Base-by-base conservation (phyloP, 805 yeast species). In the Schwanniomyces polymorphus region DNA sequence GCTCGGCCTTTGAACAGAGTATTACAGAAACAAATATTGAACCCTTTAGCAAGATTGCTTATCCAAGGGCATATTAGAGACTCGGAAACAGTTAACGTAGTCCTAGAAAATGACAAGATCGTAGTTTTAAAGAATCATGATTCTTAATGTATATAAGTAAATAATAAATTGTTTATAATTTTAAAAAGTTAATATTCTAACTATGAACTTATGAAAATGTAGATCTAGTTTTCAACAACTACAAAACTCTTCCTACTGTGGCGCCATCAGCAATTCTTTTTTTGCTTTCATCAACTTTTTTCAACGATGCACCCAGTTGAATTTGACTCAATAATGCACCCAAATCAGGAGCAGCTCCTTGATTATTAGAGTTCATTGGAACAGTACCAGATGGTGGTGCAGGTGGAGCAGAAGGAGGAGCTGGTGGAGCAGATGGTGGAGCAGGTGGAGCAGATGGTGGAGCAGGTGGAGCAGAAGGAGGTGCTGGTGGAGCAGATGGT, bases 1-100 rank as follows among this genome's bases (percentile, higher is more conserved):
- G 99, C 99, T 0, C 81, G 99, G 62, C 99, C 99, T 9, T 77
- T 94, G 65, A 92, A 94, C 74, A 81, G 99, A 58, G 78, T 91
- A 44, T 83, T 92, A 50, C 96, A 91, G 64, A 88, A 86, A 72
- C 70, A 78, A 52, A 63, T 94, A n/a, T 74, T 94, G 65, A 91
- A 91, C 63, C 96, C 97, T 21, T 78, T 94, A 80, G 96, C 98
- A 2, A 76, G 81, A 58, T 71, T 78, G 57, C 63, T 94, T 74
- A 80, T 94, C 51, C 84, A 83, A 60, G 97, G 97, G 3, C 87
- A 87, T 57, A 75, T 92, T 10, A 78, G 53, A 45, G 74, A 69
- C 37, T 59, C 56, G 8, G 78, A 72, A 44, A 54, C 56, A 4
- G 74, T 68, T 8, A 26, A 50, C 2, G 70, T 71, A 5, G 56